Percentiles rank a stretch among this genome's conserved stretches.
These are phyloP conservation scores for Cordyceps tenuipes DNA, from an alignment of 2,329 filamentous ascomycete species.

Conservation along the genomic window DNA sequence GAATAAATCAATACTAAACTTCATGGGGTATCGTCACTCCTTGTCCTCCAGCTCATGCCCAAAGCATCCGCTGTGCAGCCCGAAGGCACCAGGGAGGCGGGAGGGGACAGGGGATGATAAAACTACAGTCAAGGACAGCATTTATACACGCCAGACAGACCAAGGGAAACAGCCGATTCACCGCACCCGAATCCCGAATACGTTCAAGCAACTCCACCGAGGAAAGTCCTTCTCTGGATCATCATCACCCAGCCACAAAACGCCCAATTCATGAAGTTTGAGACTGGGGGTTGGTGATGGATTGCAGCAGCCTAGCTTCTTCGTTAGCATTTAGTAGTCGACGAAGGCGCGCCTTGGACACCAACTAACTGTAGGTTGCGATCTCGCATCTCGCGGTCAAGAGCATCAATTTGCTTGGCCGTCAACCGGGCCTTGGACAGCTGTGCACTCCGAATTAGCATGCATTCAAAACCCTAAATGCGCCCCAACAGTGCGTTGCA, in stretches of 20 bases:
- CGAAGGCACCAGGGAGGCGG: background rate
- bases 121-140: slow-evolving; percentile 2
- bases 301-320: slow-evolving; percentile 14
- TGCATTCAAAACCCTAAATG: background rate
- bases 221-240: background rate
- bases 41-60: slow-evolving; percentile 2
- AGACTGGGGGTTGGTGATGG: slow-evolving; percentile 15
- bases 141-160: background rate
- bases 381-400: slow-evolving; percentile 49
- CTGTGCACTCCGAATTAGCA: slow-evolving; percentile 22
- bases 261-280: background rate
- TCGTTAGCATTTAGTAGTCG: background rate
- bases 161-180: background rate
- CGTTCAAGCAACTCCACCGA: background rate
- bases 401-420: slow-evolving; percentile 42
- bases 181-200: background rate
- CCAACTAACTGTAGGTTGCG: slow-evolving; percentile 39
- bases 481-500: slow-evolving; percentile 19
- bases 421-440: slow-evolving; percentile 37
- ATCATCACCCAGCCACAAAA: background rate
- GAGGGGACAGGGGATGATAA: background rate
- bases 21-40: slow-evolving; percentile 12
- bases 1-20: slow-evolving; percentile 3
- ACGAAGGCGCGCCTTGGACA: background rate
- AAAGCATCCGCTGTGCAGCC: background rate